Evolutionary conservation across 805 yeast species (phyloP), one percentile per base, ranked within the genome.

Genomic region (Suhomyces sp.): DNA sequence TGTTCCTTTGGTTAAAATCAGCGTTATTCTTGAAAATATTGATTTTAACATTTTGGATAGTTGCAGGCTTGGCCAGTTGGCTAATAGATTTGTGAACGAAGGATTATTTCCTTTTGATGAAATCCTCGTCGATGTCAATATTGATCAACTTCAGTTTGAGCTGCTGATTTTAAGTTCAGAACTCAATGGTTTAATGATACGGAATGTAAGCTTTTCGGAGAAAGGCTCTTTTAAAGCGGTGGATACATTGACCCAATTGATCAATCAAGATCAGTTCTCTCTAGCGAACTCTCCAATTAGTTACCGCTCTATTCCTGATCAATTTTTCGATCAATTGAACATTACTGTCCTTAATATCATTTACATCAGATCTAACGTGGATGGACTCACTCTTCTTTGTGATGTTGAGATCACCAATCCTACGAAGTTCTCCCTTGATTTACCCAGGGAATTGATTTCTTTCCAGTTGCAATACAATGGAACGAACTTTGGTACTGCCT

Each of bases 371-470:
- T 57, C 74, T 1, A 43, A 49, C 7, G 23, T 35, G 1, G 38
- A 45, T 0, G 44, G 43, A 2, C 38, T 65, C 10, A 42, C 49
- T 4, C 31, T 73, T 4, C 28, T 56, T 26, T 49, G 61, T 19
- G 65, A 57, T 25, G 20, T 63, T 4, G 55, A 52, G 12, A 21
- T 70, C 3, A 22, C 35, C 9, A 72, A 69, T 41, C 70, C 73
- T 1, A 43, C 63, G 15, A 43, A 43, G 13, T 31, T 48, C 6
- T 49, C 58, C 1, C 25, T 60, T 11, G 53, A 47, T 2, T 21
- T 60, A 4, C 50, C 58, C 4, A 38, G 44, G 6, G 53, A 56
- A 19, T 26, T 31, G 2, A n/a, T 62, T 5, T 46, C 46, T 5
- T 43, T 70, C 14, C 47, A 53, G 5, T 31, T 70, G 5, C 44